Evolutionary conservation across 2,329 filamentous ascomycete genomes (phyloP).

Genomic region (Aspergillus fumigatiaffinis): DNA sequence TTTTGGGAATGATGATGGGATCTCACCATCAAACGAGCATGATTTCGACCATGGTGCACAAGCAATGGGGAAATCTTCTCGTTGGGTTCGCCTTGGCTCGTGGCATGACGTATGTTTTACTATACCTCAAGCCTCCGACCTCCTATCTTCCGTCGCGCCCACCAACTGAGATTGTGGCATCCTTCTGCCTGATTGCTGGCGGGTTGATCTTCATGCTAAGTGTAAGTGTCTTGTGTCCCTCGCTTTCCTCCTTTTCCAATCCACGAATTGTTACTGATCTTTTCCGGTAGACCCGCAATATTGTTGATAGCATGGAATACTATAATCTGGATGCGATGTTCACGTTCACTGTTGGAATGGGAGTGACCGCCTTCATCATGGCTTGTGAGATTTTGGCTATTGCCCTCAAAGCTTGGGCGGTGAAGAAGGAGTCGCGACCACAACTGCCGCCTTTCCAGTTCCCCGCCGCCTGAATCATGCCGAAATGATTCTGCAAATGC

Average conservation of each 20-base stretch:
- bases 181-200: conserved; percentile 83
- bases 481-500: neutral
- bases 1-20: conserved; percentile 92
- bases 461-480: conserved; percentile 11
- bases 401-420: conserved; percentile 83
- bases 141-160: conserved; percentile 79
- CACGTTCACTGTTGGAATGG: conserved; percentile 83
- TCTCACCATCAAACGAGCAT: conserved; percentile 81
- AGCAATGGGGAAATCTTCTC: conserved; percentile 86
- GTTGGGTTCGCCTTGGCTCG: conserved; percentile 76
- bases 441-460: conserved; percentile 29
- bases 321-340: conserved; percentile 87
- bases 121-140: conserved; percentile 75
- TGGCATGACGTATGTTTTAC: conserved; percentile 70
- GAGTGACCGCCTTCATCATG: conserved; percentile 77
- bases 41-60: conserved; percentile 87
- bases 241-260: neutral
- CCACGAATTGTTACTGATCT: conserved; percentile 15
- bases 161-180: conserved; percentile 80
- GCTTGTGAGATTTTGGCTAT: conserved; percentile 75
- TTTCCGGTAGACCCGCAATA: conserved; percentile 63
- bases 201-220: conserved; percentile 92
- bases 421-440: conserved; percentile 41
- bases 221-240: conserved; percentile 48
- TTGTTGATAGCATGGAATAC: conserved; percentile 69